Conservation (phyloP, 768 basidiomycete genomes). For the Calocera cornea region DNA sequence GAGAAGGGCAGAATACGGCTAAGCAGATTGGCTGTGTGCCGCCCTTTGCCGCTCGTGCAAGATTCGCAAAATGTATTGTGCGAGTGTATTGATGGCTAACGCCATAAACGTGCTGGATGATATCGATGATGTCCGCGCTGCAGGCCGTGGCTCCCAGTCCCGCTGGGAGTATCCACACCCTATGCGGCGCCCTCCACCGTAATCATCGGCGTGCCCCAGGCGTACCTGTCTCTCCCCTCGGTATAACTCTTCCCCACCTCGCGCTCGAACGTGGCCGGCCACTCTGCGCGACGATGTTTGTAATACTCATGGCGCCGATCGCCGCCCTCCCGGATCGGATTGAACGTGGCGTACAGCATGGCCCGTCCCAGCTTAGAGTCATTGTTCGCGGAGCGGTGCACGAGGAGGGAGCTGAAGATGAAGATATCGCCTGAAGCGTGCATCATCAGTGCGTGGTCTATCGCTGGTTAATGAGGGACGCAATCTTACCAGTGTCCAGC, state of each 20-base stretch:
- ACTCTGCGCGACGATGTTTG: background rate
- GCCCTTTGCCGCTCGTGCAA: background rate
- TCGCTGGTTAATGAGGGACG: background rate
- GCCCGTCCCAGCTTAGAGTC: constrained; percentile 9
- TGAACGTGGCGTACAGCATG: constrained; percentile 15
- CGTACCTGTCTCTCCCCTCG: background rate
- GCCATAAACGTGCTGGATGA: background rate
- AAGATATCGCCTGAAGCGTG: constrained; percentile 9
- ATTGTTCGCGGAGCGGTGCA: constrained; percentile 16
- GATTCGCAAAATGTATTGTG: background rate
- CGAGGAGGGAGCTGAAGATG: constrained; percentile 15
- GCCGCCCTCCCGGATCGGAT: background rate
- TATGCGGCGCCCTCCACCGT: background rate
- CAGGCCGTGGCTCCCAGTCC: background rate
- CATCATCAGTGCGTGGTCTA: constrained; percentile 3
- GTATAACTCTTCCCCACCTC: background rate
- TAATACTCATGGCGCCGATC: background rate
- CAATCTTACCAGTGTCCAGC: constrained; percentile 11
- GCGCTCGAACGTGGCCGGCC: background rate
- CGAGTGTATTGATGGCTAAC: background rate
- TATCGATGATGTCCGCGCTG: background rate
- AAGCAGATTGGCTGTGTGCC: background rate
- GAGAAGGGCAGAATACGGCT: background rate
- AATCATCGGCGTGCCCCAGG: background rate
- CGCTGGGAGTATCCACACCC: background rate